phyloP scores from a whole-genome alignment of 2,329 filamentous ascomycete genomes.

The Colletotrichum caudatum region DNA sequence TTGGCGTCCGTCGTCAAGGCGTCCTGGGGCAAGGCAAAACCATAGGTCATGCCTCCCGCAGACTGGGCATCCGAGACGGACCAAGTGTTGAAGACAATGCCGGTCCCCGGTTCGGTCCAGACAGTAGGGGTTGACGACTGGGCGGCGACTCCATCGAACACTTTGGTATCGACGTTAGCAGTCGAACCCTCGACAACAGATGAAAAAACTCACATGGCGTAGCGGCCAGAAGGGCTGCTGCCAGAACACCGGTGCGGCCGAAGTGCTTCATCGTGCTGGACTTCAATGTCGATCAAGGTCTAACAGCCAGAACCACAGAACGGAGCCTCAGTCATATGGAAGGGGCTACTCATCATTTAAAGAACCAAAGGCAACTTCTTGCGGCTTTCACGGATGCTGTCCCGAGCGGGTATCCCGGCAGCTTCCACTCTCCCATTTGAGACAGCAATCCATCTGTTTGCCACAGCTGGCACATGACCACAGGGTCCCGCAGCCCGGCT shows the following conservation, averaged over 20 bases:
- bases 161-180: slow-evolving; percentile 24
- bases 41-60: slow-evolving; percentile 62
- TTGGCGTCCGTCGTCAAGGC: slow-evolving; percentile 60
- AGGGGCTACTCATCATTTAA: slow-evolving; percentile 26
- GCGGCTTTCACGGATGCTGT: background rate
- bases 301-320: slow-evolving; percentile 10
- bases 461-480: slow-evolving; percentile 31
- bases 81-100: slow-evolving; percentile 66
- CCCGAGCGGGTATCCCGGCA: background rate
- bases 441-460: slow-evolving; percentile 1
- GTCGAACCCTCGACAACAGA: background rate
- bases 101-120: slow-evolving; percentile 61
- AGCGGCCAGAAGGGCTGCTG: slow-evolving; percentile 35
- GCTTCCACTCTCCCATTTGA: slow-evolving; percentile 25
- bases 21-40: slow-evolving; percentile 65
- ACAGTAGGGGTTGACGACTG: slow-evolving; percentile 40
- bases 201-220: slow-evolving; percentile 23
- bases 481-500: slow-evolving; percentile 5
- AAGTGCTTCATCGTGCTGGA: slow-evolving; percentile 39
- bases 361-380: background rate
- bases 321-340: background rate
- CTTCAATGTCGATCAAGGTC: slow-evolving; percentile 27
- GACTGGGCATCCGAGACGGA: slow-evolving; percentile 52
- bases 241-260: slow-evolving; percentile 34
- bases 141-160: slow-evolving; percentile 37